Evolutionary conservation across 257 asterid species (phyloP).

Genomic region (Handroanthus guayacan): DNA sequence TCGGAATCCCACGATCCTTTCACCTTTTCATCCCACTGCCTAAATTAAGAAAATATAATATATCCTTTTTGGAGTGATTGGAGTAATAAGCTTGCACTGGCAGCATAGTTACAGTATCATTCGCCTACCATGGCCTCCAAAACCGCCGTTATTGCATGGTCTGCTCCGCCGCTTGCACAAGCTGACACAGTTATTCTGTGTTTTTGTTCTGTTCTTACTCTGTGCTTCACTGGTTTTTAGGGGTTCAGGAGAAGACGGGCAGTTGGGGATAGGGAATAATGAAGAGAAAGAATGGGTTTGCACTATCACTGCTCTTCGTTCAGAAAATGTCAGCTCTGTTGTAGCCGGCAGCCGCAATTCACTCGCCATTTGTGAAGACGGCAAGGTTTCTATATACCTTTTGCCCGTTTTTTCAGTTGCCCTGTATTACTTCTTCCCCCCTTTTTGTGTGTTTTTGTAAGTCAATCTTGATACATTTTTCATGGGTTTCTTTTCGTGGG

Average conservation of each 20-base stretch:
- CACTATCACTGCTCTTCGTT: conserved; percentile 62
- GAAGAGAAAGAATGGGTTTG: conserved; percentile 94
- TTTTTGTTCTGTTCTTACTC: conserved; percentile 21
- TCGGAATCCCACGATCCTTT: conserved; percentile 33
- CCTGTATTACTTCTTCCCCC: background rate
- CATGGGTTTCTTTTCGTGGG: conserved; percentile 1
- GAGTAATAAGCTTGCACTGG: background rate
- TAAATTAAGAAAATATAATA: background rate
- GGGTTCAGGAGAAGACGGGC: conserved; percentile 99
- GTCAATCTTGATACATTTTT: background rate
- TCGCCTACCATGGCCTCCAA: conserved; percentile 58
- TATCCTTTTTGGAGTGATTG: background rate
- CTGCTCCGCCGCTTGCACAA: conserved; percentile 26
- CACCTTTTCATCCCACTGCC: background rate
- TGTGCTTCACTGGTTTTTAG: conserved; percentile 47
- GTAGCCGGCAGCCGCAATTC: conserved; percentile 98
- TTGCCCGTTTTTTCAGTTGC: background rate
- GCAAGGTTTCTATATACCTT: conserved; percentile 62
- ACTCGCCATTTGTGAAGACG: conserved; percentile 91
- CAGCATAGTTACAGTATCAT: conserved; percentile 31
- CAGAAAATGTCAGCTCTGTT: conserved; percentile 64
- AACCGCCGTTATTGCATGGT: conserved; percentile 88
- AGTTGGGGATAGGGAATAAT: conserved; percentile 79
- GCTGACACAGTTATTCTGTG: conserved; percentile 1
- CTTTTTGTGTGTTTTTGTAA: background rate